Percentiles rank a stretch among this genome's conserved stretches.
Conservation (phyloP, 2,329 filamentous ascomycete genomes). For the Colletotrichum echinochloae region DNA sequence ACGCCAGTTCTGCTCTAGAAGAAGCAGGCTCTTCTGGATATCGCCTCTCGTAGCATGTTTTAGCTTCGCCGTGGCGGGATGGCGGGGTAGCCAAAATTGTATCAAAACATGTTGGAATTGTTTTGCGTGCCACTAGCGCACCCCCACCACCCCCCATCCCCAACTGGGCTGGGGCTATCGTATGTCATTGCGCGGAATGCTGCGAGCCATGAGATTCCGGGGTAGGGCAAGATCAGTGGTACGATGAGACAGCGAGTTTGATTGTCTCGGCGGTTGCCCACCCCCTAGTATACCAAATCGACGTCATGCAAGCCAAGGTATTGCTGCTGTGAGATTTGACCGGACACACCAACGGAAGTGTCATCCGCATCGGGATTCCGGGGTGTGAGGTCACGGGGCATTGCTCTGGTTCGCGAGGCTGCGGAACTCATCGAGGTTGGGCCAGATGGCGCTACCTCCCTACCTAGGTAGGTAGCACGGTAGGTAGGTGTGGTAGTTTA, state of each 20-base stretch:
- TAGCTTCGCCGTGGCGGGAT: conserved; percentile 20
- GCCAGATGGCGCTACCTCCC: too few species aligned
- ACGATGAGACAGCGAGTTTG: conserved; percentile 5
- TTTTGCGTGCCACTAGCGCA: conserved; percentile 24
- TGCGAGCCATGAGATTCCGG: conserved; percentile 10
- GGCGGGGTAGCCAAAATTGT: conserved; percentile 29
- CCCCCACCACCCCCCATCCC: neutral
- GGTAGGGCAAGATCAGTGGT: neutral
- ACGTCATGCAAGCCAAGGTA: neutral
- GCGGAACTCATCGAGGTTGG: too few species aligned
- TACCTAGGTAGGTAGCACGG: too few species aligned
- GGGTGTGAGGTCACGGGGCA: neutral
- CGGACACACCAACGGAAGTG: neutral
- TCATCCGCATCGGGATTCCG: neutral
- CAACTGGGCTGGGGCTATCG: conserved; percentile 19
- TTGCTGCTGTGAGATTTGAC: neutral
- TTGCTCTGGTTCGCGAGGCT: neutral
- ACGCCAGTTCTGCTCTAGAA: neutral
- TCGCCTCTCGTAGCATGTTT: neutral
- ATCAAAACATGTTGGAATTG: conserved; percentile 7
- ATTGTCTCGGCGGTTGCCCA: neutral
- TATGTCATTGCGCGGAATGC: conserved; percentile 5
- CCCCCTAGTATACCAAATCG: neutral
- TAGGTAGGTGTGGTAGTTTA: too few species aligned
- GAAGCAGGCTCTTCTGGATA: conserved; percentile 13